Evolutionary conservation across 1,139 yeast genomes (phyloP).

Genomic region (Blastobotrys indianensis): DNA sequence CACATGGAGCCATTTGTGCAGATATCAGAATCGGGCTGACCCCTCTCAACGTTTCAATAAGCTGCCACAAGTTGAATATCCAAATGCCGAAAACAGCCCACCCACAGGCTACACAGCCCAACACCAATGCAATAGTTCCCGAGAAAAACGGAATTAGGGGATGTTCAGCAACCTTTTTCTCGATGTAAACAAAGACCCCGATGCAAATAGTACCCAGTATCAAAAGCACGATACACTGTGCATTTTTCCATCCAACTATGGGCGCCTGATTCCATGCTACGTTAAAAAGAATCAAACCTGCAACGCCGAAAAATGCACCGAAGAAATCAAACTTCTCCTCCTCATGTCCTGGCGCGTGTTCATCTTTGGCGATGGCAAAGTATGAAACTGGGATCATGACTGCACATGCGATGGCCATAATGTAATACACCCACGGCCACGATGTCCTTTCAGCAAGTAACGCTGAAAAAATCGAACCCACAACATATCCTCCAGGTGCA

Average conservation of each 20-base stretch:
- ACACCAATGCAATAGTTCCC: conserved; percentile 42
- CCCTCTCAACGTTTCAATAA: conserved; percentile 34
- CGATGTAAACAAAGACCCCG: conserved; percentile 37
- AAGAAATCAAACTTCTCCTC: conserved; percentile 39
- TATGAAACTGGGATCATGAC: conserved; percentile 32
- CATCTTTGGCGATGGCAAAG: conserved; percentile 41
- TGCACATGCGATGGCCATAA: conserved; percentile 37
- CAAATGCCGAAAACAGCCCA: conserved; percentile 61
- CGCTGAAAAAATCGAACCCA: conserved; percentile 47
- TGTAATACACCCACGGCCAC: conserved; percentile 60
- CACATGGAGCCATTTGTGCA: conserved; percentile 39
- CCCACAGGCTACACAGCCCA: conserved; percentile 49
- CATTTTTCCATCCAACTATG: conserved; percentile 48
- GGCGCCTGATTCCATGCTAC: conserved; percentile 63
- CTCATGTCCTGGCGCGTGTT: conserved; percentile 25
- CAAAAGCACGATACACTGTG: conserved; percentile 46
- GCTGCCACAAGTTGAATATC: conserved; percentile 44
- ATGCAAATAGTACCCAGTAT: conserved; percentile 43
- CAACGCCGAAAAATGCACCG: conserved; percentile 45
- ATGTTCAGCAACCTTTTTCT: conserved; percentile 32
- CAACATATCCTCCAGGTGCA: conserved; percentile 52
- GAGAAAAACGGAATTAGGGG: conserved; percentile 47
- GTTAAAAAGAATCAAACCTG: conserved; percentile 46
- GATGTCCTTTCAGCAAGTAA: conserved; percentile 40
- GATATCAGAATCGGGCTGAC: conserved; percentile 37